Conservation (phyloP, 768 basidiomycete genomes). For the Boletus rex-veris region DNA sequence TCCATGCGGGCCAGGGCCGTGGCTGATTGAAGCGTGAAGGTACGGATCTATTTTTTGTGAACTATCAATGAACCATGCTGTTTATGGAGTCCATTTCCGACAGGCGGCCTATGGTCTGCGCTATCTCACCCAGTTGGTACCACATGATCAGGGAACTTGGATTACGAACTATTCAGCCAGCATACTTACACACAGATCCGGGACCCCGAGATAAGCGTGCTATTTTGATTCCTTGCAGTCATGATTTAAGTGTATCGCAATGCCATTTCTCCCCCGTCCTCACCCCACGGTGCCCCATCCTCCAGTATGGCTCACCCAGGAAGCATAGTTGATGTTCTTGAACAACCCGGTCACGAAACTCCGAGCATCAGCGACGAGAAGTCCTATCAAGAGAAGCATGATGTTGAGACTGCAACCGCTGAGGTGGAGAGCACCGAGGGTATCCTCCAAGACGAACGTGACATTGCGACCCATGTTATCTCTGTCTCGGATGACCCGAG, state of each 20-base stretch:
- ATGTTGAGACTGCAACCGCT: constrained; percentile 29
- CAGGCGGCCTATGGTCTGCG: too few species aligned
- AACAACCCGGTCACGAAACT: background rate
- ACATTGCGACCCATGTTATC: constrained; percentile 48
- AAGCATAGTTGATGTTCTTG: background rate
- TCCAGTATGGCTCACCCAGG: constrained; percentile 8
- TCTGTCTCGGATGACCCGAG: constrained; percentile 32
- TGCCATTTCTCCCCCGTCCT: background rate
- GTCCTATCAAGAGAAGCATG: constrained; percentile 28
- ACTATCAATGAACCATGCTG: too few species aligned
- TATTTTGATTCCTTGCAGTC: too few species aligned
- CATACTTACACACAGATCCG: background rate
- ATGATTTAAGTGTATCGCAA: background rate
- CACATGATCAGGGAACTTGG: too few species aligned
- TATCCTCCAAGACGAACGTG: constrained; percentile 42
- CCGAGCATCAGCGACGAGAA: constrained; percentile 19
- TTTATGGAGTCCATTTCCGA: too few species aligned
- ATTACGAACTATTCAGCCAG: too few species aligned
- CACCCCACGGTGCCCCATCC: background rate
- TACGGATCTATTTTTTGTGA: too few species aligned
- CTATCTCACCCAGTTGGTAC: too few species aligned
- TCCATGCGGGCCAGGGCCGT: too few species aligned
- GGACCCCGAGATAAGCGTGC: background rate
- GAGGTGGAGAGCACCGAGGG: constrained; percentile 12
- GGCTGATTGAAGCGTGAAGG: too few species aligned